Base-by-base conservation (phyloP, 768 basidiomycete species). In the Peribolospora kevripleyi region DNA sequence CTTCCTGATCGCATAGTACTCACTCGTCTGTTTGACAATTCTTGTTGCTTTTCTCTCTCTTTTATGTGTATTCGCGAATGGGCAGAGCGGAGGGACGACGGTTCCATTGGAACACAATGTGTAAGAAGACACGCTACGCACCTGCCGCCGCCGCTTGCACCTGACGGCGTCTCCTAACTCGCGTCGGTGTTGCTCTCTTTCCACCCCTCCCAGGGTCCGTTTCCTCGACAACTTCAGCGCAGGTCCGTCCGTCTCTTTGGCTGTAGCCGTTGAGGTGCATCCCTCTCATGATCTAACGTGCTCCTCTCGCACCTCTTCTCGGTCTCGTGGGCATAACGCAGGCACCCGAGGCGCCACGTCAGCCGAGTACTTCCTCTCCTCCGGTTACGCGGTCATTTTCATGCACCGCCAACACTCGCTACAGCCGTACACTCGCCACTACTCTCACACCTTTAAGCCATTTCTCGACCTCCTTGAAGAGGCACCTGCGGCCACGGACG, bases 151-250 rank as follows among this genome's bases (percentile, higher is more conserved):
- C 25, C 25, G 25, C 25, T 25, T 25, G 25, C 25, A 25, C 25
- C 25, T 25, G 25, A 25, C 25, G 25, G 1, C 25, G 25, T 25
- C 25, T 25, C 25, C 25, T 25, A 25, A 25, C 25, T 25, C 25
- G 25, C 1, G 25, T 25, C 25, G 25, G 25, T 25, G 25, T 25
- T 66, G 52, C 57, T 57, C 57, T 55, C 58, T 59, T 46, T 11
- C 57, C 61, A 64, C 65, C 43, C 46, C 48, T 58, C 55, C n/a
- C 63, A 98, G 91, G 62, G 93, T 98, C 50, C 84, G 93, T 52
- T 98, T 95, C 67, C 74, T 98, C 39, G 91, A 97, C 67, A 97
- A 98, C 71, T 97, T 97, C 69, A 93, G 88, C 68, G 91, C 93
- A 57, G 87, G 87, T 83, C 50, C 58, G 80, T 64, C 42, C 3